These are phyloP conservation scores for Paraphaeosphaeria sporulosa DNA, from an alignment of 2,329 filamentous ascomycete genomes.

Conservation along the genomic window DNA sequence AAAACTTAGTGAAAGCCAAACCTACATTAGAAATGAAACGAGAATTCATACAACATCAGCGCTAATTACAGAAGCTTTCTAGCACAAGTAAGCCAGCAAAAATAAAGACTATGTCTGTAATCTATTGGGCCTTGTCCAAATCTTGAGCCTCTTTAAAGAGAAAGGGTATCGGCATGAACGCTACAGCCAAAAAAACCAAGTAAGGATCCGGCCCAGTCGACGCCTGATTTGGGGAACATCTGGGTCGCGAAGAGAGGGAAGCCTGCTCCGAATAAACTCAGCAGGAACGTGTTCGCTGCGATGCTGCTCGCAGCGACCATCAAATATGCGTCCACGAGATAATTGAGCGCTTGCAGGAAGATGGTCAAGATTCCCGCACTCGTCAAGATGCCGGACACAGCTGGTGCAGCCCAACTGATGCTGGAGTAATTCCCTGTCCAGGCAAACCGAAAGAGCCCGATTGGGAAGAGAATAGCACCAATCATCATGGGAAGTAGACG, in stretches of 20 bases:
- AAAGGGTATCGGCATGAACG: not conserved
- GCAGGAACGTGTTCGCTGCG: conserved; percentile 63
- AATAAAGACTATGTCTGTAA: not conserved
- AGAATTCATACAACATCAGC: too few species aligned
- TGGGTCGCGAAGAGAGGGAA: conserved; percentile 64
- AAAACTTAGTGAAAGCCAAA: too few species aligned
- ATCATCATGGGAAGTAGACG: not conserved
- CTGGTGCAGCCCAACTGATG: conserved; percentile 53
- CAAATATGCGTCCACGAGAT: conserved; percentile 66
- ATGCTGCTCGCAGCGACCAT: conserved; percentile 64
- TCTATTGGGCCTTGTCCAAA: not conserved
- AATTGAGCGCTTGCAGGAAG: conserved; percentile 66
- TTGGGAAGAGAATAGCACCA: not conserved
- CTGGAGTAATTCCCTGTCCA: conserved; percentile 19
- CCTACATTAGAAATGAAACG: too few species aligned
- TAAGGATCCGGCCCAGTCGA: not conserved
- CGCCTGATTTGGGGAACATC: conserved; percentile 29
- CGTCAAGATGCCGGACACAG: conserved; percentile 59
- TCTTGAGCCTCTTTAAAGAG: conserved; percentile 4
- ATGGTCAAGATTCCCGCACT: conserved; percentile 66
- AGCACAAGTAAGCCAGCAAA: too few species aligned
- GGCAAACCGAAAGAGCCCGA: conserved; percentile 3
- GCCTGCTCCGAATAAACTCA: conserved; percentile 58
- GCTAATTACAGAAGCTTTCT: too few species aligned
- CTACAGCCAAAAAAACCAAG: conserved; percentile 1